phyloP scores from a whole-genome alignment of 345 rosid species.

The Schrenkiella parvula region DNA sequence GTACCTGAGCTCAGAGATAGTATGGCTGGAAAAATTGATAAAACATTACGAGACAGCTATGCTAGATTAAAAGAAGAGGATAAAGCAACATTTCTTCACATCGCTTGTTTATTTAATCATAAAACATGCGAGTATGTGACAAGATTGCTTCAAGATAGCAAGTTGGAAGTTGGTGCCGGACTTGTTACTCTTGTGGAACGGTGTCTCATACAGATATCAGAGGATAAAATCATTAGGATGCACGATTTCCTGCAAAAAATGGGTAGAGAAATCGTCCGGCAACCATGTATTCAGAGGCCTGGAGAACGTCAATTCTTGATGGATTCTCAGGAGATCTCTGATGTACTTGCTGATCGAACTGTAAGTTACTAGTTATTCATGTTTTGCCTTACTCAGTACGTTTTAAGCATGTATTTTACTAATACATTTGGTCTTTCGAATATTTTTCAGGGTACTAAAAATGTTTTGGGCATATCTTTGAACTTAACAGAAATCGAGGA shows the following conservation, averaged over 20 bases:
- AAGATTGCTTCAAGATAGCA: background rate
- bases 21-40: background rate
- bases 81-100: background rate
- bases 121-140: background rate
- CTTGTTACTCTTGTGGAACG: background rate
- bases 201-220: slow-evolving; percentile 5
- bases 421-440: background rate
- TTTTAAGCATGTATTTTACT: background rate
- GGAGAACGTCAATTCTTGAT: background rate
- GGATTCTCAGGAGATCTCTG: background rate
- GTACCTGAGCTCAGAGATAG: background rate
- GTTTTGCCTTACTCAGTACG: background rate
- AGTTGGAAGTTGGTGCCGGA: background rate
- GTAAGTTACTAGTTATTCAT: background rate
- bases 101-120: background rate
- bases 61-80: background rate
- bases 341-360: background rate
- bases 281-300: background rate
- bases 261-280: background rate
- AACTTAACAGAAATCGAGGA: background rate
- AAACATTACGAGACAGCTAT: background rate
- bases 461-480: background rate
- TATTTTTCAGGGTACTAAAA: background rate
- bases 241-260: background rate
- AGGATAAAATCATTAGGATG: background rate